Conservation (phyloP, 108 stramenopile species). For the Ochromonas danica region DNA sequence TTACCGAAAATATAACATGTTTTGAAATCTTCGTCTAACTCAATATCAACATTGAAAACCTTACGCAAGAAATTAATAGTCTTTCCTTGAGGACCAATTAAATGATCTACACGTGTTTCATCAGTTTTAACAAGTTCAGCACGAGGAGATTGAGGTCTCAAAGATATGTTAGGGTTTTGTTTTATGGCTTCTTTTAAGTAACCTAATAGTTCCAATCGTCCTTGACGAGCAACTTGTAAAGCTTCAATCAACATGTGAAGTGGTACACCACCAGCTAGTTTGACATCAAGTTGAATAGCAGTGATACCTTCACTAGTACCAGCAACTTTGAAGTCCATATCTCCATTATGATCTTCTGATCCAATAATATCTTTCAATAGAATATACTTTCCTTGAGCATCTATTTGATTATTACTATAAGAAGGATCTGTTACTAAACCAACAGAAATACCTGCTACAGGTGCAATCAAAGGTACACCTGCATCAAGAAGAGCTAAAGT, state of each 20-base stretch:
- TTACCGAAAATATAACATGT: constrained; percentile 33
- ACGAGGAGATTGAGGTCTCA: neutral
- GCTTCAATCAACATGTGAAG: constrained; percentile 38
- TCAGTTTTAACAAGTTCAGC: neutral
- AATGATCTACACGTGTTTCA: neutral
- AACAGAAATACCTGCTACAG: constrained; percentile 81
- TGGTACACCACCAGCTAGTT: constrained; percentile 53
- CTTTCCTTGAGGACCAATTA: neutral
- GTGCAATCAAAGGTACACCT: constrained; percentile 70
- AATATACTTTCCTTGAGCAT: constrained; percentile 21
- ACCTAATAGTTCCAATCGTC: constrained; percentile 18
- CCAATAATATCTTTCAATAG: constrained; percentile 83
- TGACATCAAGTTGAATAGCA: constrained; percentile 69
- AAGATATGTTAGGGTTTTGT: neutral
- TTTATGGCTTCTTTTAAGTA: constrained; percentile 19
- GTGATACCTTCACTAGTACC: constrained; percentile 75
- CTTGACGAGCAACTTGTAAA: constrained; percentile 29
- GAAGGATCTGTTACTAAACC: constrained; percentile 56
- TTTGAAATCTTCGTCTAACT: neutral
- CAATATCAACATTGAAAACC: constrained; percentile 24
- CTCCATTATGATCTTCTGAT: constrained; percentile 77
- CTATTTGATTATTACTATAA: neutral
- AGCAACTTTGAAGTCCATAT: constrained; percentile 91
- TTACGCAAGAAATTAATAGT: constrained; percentile 35
- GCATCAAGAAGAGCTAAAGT: constrained; percentile 81